Evolutionary conservation across 2,329 filamentous ascomycete genomes (phyloP), one percentile per base, ranked within the genome.

Genomic region (Verticillium longisporum): DNA sequence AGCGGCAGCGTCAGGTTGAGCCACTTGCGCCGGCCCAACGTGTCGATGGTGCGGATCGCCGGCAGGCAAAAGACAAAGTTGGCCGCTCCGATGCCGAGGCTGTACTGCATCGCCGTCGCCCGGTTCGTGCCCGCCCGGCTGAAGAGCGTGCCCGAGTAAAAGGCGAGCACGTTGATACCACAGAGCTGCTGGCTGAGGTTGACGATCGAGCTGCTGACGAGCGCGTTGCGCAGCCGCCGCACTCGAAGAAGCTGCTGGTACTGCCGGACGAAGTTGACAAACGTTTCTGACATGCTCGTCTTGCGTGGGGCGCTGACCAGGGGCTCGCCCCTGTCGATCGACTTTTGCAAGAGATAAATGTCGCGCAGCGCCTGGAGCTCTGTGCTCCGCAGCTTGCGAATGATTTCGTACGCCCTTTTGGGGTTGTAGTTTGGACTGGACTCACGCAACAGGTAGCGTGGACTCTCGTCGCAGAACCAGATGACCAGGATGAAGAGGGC

Each of bases 41-140:
- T 74, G 57, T 77, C 74, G 33, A 77, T 76, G 1, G 72, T 73
- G n/a, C 69, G 64, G 55, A 77, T 75, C 2, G 77, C 76, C 1
- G 75, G 74, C 5, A 79, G 69, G 1, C 72, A 74, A 38, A 76
- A 79, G 18, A 77, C 14, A 59, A 79, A 79, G 57, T 78, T 79
- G 6, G 78, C 69, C 11, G 73, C 73, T 0, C 76, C 77, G 68
- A 60, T 71, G 69, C 68, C 72, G 1, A 73, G 59, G 54, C 72
- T 74, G 57, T 71, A 73, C 3, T 66, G 50, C 69, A 75, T 73
- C 13, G 73, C 65, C 4, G n/a, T 53, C 3, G 62, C 32, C 14
- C 56, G 59, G 32, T 60, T 21, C n/a, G 55, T 59, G n/a, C 69
- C 66, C n/a, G 64, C 61, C n/a, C 64, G 55, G 36, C 58, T 70